Base-by-base conservation (phyloP, 2,329 filamentous ascomycete genomes). In the Sclerotinia subarctica region DNA sequence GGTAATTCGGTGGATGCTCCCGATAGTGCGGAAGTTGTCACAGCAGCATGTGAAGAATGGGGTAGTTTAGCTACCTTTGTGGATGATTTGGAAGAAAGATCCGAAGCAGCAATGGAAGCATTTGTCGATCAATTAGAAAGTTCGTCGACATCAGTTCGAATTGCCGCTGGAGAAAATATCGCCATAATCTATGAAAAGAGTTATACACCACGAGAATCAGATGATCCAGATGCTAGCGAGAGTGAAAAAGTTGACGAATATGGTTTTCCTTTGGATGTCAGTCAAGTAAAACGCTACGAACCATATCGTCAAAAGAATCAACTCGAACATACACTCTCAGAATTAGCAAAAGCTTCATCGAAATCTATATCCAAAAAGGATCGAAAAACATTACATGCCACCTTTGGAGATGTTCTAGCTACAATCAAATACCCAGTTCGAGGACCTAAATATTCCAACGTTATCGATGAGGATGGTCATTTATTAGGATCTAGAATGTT, bases 141-240 rank as follows among this genome's bases (percentile, higher is more conserved):
- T 73, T 82, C 81, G 51, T 85, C 89, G 69, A 79, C 85, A 0
- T 78, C 80, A 11, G 88, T 92, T 0, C 88, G 90, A 73, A 85
- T 91, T 59, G 88, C 90, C 0, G 87, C 89, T 0, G 90, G 89
- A 21, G 88, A 91, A 75, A 89, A 89, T 74, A 91, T 92, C 71
- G 90, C 90, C 0, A 78, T 92, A 1, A 78, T 92, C 2, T 91
- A 87, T 75, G 90, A 92, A 75, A 91, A 90, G 77, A 90, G 70
- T 69, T 80, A 71, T 8, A 79, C 78, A 2, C 76, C 79, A 44
- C 77, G 79, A 19, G 83, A 86, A 52, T 80, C 82, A 1, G 80
- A 82, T 7, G 79, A 81, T 62, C 35, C 79, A 78, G 7, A 78
- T 80, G 1, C 77, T 75, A 7, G 82, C 47, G 80, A 82, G 5